A percentile compares a stretch with the other conserved stretches of the same genome.
Evolutionary conservation across 1,284 basidiomycete species (phyloP).

Genomic region (Ustilago curta): DNA sequence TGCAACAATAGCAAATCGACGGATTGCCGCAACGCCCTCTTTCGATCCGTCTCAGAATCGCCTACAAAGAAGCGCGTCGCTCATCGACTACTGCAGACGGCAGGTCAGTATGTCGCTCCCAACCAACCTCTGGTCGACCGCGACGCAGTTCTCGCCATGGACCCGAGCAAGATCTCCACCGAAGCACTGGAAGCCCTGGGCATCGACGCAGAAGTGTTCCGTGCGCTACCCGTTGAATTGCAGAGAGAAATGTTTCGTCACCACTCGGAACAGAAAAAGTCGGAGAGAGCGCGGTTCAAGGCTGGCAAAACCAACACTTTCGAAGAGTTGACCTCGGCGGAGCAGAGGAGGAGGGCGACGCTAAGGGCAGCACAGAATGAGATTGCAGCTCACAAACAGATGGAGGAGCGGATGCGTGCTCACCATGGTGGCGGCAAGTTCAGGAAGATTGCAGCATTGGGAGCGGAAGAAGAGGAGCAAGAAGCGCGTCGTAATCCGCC

Average conservation of each 20-base stretch:
- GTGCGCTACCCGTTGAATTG: constrained; percentile 51
- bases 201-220: constrained; percentile 63
- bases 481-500: constrained; percentile 28
- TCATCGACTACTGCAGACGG: constrained; percentile 16
- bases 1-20: constrained; percentile 1
- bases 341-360: constrained; percentile 41
- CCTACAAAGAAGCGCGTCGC: constrained; percentile 42
- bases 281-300: constrained; percentile 29
- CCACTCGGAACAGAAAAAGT: constrained; percentile 37
- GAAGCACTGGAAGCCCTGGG: constrained; percentile 37
- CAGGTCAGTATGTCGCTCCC: constrained; percentile 13
- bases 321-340: constrained; percentile 39
- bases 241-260: constrained; percentile 54
- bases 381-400: constrained; percentile 17
- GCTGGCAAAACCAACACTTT: constrained; percentile 29
- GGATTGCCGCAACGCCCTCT: constrained; percentile 16
- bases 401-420: constrained; percentile 18
- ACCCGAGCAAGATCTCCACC: constrained; percentile 36
- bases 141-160: constrained; percentile 33
- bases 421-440: constrained; percentile 6
- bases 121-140: constrained; percentile 29
- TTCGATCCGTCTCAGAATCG: constrained; percentile 41
- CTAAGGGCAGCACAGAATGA: constrained; percentile 37
- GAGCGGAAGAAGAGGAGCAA: constrained; percentile 11
- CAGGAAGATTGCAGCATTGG: constrained; percentile 2